Base-by-base conservation (phyloP, 2,329 filamentous ascomycete genomes). In the Metarhizium sp. region DNA sequence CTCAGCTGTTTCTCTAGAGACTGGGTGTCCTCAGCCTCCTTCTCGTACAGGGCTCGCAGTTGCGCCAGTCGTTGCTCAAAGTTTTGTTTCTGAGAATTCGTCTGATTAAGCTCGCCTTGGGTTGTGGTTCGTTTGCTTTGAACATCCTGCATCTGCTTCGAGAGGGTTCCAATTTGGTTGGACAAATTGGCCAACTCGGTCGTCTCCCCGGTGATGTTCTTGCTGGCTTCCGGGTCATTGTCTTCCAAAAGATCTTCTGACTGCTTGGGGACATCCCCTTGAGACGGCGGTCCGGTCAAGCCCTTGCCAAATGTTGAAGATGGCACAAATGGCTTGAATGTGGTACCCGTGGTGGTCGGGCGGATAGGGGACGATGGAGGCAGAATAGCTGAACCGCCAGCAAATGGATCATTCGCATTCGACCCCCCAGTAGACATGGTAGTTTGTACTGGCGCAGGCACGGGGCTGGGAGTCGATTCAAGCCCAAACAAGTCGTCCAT, bases 161-260 rank as follows among this genome's bases (percentile, higher is more conserved):
- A 88, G 55, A 99, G 74, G 2, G 88, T 92, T 36, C 90, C 86
- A 60, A 99, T 90, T 70, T 97, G 94, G 69, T 95, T 97, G 1
- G 92, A 96, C 62, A 99, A 78, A 67, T 99, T 97, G 52, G 92
- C 94, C 56, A 99, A 79, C 69, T 99, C 94, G 0, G 88, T 87
- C 2, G 92, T 94, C 67, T 99, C 94, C 60, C 85, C 87, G 0
- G 88, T 94, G 30, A 97, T 76, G 68, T 88, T 95, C 70, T 88
- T 94, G 72, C 86, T 92, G 55, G 92, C 84, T 65, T 95, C 91
- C 1, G 88, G 87, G 61, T 97, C 92, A 60, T 86, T 87, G 63
- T 96, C 92, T 16, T 89, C 90, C n/a, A 99, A 78, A 7, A 97
- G 78, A 69, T 97, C 94, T 63, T 96, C 91, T 52, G 86, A 78